Evolutionary conservation across 2,329 filamentous ascomycete genomes (phyloP), one percentile per base, ranked within the genome.

Genomic region (Fusarium sp.): DNA sequence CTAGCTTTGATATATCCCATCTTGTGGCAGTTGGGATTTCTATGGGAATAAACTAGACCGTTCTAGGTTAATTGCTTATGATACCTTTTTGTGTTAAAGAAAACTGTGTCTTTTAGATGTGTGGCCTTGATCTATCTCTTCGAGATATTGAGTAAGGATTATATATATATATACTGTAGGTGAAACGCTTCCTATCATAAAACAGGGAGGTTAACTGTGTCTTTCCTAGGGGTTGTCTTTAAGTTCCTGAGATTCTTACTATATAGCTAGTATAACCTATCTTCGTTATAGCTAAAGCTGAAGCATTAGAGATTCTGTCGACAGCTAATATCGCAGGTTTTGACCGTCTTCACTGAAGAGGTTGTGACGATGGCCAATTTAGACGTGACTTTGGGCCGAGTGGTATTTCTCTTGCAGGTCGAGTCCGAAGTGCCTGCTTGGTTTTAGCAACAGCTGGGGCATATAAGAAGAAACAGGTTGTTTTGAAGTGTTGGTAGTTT

Each of bases 281-380:
- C 28, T n/a, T 26, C 22, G 15, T 22, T 31, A 10, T 53, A 51
- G 34, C 34, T 42, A 5, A 65, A 65, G 8, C 62, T 53, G 11
- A 53, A 6, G 17, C 62, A 65, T 13, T 54, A 36, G 13, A 10
- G 26, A 6, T 31, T 65, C 28, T 65, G 60, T 2, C 54, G 6
- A 4, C 61, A 60, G 0, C n/a, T 39, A 6, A 51, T 21, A 3
- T 43, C 49, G 10, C 54, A 65, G 19, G 43, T 34, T 7, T 13
- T 7, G 5, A 40, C 24, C 7, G 7, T 38, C 19, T 49, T 65
- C 0, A 38, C n/a, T 1, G 21, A 36, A 0, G 15, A 14, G 0
- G 19, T 34, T 3, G 11, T 59, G 1, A 31, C 21, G 1, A 59
- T 44, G 2, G 40, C n/a, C 5, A 17, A 49, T 2, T 14, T 59